These are phyloP conservation scores for Penicillium sp. DNA, from an alignment of 2,329 filamentous ascomycete species.

Conservation along the genomic window DNA sequence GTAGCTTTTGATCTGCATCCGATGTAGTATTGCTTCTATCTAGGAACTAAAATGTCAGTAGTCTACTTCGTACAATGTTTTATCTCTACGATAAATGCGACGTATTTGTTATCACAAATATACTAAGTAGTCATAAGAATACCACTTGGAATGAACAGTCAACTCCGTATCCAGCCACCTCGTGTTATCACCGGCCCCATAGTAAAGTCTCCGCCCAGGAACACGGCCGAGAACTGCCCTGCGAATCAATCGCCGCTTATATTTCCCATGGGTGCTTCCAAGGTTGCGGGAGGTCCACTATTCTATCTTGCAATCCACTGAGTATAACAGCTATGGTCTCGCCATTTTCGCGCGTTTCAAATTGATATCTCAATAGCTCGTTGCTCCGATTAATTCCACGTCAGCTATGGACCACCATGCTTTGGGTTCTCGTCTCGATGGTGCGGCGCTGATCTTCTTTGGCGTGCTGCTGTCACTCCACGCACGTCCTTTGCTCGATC, in stretches of 20 bases:
- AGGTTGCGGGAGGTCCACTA: not conserved
- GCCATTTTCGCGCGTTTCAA: not conserved
- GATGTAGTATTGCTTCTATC: not conserved
- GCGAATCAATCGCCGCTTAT: not conserved
- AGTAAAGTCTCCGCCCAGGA: not conserved
- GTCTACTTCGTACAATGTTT: too few species aligned
- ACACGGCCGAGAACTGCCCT: not conserved
- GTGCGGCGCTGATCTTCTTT: constrained; percentile 1
- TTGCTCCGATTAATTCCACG: not conserved
- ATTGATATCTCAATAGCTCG: not conserved
- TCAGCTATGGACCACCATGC: not conserved
- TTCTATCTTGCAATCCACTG: not conserved
- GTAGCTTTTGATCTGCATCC: not conserved
- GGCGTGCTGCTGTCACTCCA: not conserved
- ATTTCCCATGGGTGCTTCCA: not conserved
- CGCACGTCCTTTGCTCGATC: not conserved
- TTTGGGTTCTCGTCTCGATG: not conserved
- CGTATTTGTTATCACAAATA: not conserved
- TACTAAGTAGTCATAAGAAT: not conserved
- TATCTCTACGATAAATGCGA: not conserved
- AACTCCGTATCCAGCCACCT: not conserved
- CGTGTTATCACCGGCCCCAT: constrained; percentile 1
- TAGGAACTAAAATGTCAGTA: too few species aligned
- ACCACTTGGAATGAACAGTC: not conserved
- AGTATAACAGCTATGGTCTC: not conserved